phyloP scores from a whole-genome alignment of 257 asterid genomes.

The Solanum sejunctum region DNA sequence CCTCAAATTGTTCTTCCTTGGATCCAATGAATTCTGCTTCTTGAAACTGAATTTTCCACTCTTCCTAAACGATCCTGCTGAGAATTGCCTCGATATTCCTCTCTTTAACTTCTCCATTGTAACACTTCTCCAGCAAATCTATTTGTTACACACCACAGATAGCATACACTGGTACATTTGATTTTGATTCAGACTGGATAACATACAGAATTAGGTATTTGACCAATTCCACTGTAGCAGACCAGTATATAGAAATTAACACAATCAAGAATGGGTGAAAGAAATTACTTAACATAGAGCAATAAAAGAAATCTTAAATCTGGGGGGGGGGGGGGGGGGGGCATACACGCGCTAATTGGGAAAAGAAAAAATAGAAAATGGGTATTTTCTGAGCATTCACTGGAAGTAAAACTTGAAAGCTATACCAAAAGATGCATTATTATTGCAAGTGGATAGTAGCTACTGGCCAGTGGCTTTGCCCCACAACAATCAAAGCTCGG shows the following conservation, averaged over 20 bases:
- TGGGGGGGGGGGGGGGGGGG: too few species aligned
- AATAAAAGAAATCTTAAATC: background rate
- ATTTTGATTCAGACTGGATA: background rate
- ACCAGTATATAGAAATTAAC: background rate
- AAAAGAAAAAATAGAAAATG: background rate
- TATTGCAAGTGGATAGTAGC: background rate
- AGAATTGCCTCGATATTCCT: constrained; percentile 89
- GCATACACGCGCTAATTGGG: background rate
- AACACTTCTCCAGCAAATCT: background rate
- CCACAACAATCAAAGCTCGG: background rate
- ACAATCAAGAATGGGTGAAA: background rate
- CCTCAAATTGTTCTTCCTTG: constrained; percentile 58
- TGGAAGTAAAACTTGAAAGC: background rate
- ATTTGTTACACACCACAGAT: background rate
- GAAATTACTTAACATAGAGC: background rate
- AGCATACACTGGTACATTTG: background rate
- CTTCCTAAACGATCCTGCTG: constrained; percentile 62
- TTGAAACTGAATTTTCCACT: constrained; percentile 61
- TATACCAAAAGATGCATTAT: background rate
- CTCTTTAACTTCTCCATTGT: constrained; percentile 66
- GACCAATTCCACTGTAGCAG: background rate
- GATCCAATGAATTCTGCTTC: constrained; percentile 78
- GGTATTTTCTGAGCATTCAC: background rate
- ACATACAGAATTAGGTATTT: background rate
- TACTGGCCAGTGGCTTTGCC: background rate